Conservation (phyloP, 371 early-diverging fungal genomes). For the Dinochytrium kinnereticum region DNA sequence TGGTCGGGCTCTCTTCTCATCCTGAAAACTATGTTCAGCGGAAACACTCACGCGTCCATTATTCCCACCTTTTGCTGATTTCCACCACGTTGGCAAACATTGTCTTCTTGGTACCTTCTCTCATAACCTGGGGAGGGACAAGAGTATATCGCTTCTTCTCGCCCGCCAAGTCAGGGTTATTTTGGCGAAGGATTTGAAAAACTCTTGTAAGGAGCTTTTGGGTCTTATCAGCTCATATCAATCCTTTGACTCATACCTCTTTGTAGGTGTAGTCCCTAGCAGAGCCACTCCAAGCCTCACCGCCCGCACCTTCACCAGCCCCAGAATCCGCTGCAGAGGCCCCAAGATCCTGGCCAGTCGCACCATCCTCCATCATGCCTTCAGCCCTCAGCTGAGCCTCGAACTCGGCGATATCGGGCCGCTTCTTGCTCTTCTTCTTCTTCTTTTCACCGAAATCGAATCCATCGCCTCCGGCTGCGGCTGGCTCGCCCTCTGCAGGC, state of each 20-base stretch:
- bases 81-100: conserved; percentile 95
- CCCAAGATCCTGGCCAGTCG: conserved; percentile 25
- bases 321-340: neutral
- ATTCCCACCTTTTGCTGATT: conserved; percentile 76
- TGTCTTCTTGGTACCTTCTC: conserved; percentile 96
- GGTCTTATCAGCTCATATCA: neutral
- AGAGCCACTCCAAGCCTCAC: conserved; percentile 85
- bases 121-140: conserved; percentile 88
- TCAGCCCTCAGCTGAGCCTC: conserved; percentile 78
- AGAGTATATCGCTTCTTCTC: conserved; percentile 93
- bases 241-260: conserved; percentile 59
- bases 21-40: conserved; percentile 28
- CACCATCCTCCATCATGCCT: conserved; percentile 33
- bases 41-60: neutral
- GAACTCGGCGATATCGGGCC: conserved; percentile 73
- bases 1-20: conserved; percentile 97
- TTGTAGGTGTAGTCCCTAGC: conserved; percentile 94
- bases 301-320: conserved; percentile 46
- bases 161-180: conserved; percentile 88
- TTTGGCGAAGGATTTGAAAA: conserved; percentile 88
- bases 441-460: conserved; percentile 78
- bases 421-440: conserved; percentile 93
- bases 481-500: neutral
- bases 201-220: conserved; percentile 86
- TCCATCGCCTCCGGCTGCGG: conserved; percentile 4